phyloP scores from a whole-genome alignment of 164 flowering plant species.

The Chloranthus sessilifolius region DNA sequence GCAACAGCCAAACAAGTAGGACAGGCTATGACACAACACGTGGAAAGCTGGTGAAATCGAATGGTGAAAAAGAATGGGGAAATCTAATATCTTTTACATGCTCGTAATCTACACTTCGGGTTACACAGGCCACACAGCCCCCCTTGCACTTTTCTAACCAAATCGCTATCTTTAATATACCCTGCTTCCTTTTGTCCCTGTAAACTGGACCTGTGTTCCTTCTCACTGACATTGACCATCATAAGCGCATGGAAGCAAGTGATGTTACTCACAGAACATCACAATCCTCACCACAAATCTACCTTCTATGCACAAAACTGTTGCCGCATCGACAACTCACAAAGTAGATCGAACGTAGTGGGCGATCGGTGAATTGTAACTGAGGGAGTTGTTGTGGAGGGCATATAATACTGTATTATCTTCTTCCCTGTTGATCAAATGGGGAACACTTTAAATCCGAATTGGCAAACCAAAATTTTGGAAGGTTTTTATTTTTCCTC shows the following conservation, averaged over 20 bases:
- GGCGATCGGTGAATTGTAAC: neutral
- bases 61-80: no score
- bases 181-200: no score
- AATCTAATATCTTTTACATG: neutral
- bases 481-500: constrained; percentile 79
- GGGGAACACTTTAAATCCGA: constrained; percentile 33
- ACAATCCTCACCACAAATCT: constrained; percentile 17
- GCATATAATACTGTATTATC: neutral
- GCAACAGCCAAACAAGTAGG: no score
- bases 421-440: neutral
- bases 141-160: no score
- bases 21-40: no score
- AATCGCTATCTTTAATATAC: no score
- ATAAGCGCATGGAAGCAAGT: constrained; percentile 9
- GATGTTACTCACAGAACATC: constrained; percentile 5
- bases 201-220: no score
- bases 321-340: neutral
- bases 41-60: no score
- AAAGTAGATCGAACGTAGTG: neutral
- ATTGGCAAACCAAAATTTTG: constrained; percentile 94
- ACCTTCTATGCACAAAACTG: constrained; percentile 16
- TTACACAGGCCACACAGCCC: no score
- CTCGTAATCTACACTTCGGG: constrained; percentile 14
- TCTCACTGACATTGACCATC: no score
- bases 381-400: no score